Conservation (phyloP, 257 asterid genomes). For the Petrea volubilis region DNA sequence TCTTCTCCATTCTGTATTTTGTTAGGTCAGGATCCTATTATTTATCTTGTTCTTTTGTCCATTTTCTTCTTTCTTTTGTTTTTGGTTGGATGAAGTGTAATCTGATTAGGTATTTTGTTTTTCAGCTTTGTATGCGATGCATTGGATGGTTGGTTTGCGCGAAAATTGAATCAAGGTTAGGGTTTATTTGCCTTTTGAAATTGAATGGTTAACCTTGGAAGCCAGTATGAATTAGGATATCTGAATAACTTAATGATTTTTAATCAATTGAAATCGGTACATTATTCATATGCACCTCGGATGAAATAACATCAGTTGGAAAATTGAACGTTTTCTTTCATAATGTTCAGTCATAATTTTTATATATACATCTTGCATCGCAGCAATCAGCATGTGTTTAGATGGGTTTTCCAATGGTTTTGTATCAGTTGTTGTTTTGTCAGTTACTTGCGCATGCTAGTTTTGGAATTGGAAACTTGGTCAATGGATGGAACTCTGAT, state of each 20-base stretch:
- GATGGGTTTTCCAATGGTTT: too few species aligned
- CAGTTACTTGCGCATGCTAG: too few species aligned
- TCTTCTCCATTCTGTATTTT: constrained; percentile 84
- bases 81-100: constrained; percentile 15
- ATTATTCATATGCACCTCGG: not conserved
- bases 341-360: constrained; percentile 22
- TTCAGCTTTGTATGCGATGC: constrained; percentile 96
- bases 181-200: constrained; percentile 23
- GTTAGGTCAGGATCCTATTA: constrained; percentile 49
- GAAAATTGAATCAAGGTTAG: constrained; percentile 94
- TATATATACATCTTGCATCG: too few species aligned
- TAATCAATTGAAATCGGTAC: not conserved
- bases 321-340: not conserved
- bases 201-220: not conserved
- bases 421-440: too few species aligned
- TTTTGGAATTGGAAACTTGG: too few species aligned
- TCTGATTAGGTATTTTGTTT: constrained; percentile 11
- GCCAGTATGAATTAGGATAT: constrained; percentile 6
- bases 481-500: too few species aligned
- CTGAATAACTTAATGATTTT: constrained; percentile 1
- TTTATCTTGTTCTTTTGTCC: not conserved
- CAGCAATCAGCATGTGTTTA: too few species aligned
- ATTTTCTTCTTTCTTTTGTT: not conserved
- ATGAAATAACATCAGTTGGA: constrained; percentile 9
- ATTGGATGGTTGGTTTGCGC: constrained; percentile 98